Conservation (phyloP, 371 early-diverging fungal species). For the Phascolomyces articulosus region DNA sequence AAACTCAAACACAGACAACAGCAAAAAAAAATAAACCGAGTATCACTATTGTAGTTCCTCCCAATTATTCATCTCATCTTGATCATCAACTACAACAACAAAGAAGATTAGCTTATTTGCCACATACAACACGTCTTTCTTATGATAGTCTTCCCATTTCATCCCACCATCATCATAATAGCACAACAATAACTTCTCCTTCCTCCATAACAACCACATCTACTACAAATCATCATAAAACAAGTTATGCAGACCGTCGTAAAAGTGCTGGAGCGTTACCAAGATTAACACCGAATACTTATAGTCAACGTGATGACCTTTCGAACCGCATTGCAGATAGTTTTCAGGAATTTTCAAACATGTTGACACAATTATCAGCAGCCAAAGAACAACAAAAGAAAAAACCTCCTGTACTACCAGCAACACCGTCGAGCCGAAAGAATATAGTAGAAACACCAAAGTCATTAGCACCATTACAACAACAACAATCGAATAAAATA, state of each 20-base stretch:
- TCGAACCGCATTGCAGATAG: conserved; percentile 43
- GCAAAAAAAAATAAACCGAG: neutral
- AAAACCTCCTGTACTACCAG: neutral
- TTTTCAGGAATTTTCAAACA: conserved; percentile 45
- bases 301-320: conserved; percentile 32
- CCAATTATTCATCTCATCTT: neutral
- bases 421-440: neutral
- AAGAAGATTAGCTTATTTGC: neutral
- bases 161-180: neutral
- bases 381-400: conserved; percentile 11
- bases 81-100: neutral
- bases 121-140: neutral
- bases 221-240: neutral
- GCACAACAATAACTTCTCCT: too few species aligned
- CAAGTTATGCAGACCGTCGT: neutral
- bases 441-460: neutral
- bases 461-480: conserved; percentile 9
- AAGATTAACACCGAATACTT: neutral
- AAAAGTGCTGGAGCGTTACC: conserved; percentile 1
- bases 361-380: conserved; percentile 34
- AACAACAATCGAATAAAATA: neutral
- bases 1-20: too few species aligned
- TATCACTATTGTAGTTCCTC: neutral
- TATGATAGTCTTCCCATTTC: neutral
- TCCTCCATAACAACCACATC: too few species aligned